Conservation (phyloP, 169 alveolate genomes). For the Cyclospora cayetanensis region DNA sequence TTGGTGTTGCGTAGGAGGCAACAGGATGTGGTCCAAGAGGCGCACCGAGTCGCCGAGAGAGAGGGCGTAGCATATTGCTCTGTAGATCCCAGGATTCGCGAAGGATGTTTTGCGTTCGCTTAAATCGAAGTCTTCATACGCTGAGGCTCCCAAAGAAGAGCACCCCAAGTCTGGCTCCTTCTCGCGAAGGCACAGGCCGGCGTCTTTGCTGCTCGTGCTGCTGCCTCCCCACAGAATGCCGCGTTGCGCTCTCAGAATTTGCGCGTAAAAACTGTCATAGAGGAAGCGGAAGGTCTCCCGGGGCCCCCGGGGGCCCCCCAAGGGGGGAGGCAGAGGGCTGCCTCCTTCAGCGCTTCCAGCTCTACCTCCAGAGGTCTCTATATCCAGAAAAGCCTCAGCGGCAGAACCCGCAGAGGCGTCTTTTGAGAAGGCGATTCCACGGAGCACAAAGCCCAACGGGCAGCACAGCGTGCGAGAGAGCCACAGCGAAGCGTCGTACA, state of each 20-base stretch:
- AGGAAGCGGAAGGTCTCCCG: neutral
- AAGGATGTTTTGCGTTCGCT: neutral
- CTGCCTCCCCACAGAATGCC: constrained; percentile 14
- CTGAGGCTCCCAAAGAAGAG: neutral
- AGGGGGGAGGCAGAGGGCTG: neutral
- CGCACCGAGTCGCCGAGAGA: constrained; percentile 12
- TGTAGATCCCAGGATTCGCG: constrained; percentile 9
- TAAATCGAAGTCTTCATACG: constrained; percentile 1
- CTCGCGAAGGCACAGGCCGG: neutral
- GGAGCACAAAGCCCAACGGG: neutral
- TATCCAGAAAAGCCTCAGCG: neutral
- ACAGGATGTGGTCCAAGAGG: too few relatives aligned
- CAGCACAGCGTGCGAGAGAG: neutral
- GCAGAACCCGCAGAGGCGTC: neutral
- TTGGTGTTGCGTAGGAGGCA: too few relatives aligned
- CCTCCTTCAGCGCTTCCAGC: neutral
- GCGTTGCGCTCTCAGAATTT: neutral
- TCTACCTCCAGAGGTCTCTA: too few relatives aligned
- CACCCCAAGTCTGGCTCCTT: neutral
- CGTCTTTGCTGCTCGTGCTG: neutral
- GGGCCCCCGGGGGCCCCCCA: neutral
- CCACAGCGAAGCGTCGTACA: constrained; percentile 2
- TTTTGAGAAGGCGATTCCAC: neutral
- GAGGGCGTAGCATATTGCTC: neutral
- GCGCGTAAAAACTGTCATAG: neutral